A percentile compares a stretch with the other conserved stretches of the same genome.
Evolutionary conservation across 805 yeast genomes (phyloP).

Genomic region (Dipodascopsis uninucleata): DNA sequence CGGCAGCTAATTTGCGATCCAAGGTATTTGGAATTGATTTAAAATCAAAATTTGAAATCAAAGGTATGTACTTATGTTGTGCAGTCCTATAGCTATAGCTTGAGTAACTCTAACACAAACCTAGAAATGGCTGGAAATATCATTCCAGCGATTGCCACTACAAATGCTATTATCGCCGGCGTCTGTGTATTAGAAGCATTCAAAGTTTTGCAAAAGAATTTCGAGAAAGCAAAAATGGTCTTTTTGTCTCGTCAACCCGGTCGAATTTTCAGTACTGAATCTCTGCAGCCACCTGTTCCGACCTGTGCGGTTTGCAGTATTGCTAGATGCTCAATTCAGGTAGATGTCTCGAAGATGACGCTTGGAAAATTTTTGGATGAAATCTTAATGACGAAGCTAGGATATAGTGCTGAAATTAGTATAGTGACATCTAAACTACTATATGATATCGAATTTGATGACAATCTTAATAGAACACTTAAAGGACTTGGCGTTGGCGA

Average conservation of each 20-base stretch:
- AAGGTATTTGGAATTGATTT: slow-evolving; percentile 62
- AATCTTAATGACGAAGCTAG: slow-evolving; percentile 46
- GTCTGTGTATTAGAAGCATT: slow-evolving; percentile 73
- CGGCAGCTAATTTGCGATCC: slow-evolving; percentile 79
- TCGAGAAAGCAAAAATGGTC: slow-evolving; percentile 37
- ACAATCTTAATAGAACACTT: slow-evolving; percentile 53
- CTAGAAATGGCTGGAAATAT: slow-evolving; percentile 84
- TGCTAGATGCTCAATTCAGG: slow-evolving; percentile 34
- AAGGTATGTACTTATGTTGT: slow-evolving; percentile 44
- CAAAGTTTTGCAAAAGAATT: slow-evolving; percentile 42
- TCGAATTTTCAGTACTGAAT: slow-evolving; percentile 63
- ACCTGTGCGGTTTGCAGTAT: slow-evolving; percentile 56
- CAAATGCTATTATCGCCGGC: slow-evolving; percentile 94
- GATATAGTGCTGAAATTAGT: slow-evolving; percentile 54
- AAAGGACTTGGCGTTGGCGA: slow-evolving; percentile 50
- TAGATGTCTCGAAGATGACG: slow-evolving; percentile 34
- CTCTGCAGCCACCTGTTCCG: slow-evolving; percentile 58
- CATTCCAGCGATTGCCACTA: slow-evolving; percentile 97
- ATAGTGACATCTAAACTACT: slow-evolving; percentile 61
- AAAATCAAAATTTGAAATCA: slow-evolving; percentile 78
- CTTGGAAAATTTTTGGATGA: slow-evolving; percentile 52
- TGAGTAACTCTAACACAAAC: background rate
- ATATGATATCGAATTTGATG: slow-evolving; percentile 87
- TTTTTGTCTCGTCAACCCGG: slow-evolving; percentile 55
- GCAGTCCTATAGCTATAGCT: no score